phyloP scores from a whole-genome alignment of 2,329 filamentous ascomycete species.

The Trichoderma aggressivum region DNA sequence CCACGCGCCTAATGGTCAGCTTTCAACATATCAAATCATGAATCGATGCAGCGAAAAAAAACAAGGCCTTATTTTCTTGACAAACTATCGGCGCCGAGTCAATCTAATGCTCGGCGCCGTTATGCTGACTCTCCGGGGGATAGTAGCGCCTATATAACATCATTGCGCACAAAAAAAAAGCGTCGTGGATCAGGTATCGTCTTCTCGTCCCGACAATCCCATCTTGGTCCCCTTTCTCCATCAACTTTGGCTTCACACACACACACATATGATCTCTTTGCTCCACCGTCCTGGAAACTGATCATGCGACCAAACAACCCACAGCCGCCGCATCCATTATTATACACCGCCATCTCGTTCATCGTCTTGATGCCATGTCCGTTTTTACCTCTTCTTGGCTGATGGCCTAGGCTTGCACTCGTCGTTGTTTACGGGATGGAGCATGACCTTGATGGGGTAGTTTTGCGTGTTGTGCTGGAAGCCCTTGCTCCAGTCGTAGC shows the following conservation, averaged over 20 bases:
- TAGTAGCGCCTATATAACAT: constrained; percentile 5
- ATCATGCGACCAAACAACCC: not conserved
- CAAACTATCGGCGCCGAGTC: not conserved
- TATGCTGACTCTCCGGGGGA: not conserved
- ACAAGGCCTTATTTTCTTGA: not conserved
- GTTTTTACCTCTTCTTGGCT: constrained; percentile 55
- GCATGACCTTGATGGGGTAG: constrained; percentile 77
- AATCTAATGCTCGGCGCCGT: not conserved
- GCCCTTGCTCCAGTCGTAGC: constrained; percentile 98
- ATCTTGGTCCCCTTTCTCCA: not conserved
- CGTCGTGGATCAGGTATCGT: constrained; percentile 3
- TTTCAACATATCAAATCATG: not conserved
- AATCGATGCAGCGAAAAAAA: not conserved
- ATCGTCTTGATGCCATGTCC: not conserved
- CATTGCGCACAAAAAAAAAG: not conserved
- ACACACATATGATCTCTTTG: not conserved
- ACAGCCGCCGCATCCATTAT: not conserved
- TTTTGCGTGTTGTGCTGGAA: constrained; percentile 77
- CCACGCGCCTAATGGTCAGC: not conserved
- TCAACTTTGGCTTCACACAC: not conserved
- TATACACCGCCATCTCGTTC: not conserved
- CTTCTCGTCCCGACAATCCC: constrained; percentile 5
- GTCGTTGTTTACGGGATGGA: constrained; percentile 67
- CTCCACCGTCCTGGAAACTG: not conserved
- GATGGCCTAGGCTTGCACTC: constrained; percentile 61